Conservation (phyloP, 148 eudicot genomes). For the Silene uniflora region DNA sequence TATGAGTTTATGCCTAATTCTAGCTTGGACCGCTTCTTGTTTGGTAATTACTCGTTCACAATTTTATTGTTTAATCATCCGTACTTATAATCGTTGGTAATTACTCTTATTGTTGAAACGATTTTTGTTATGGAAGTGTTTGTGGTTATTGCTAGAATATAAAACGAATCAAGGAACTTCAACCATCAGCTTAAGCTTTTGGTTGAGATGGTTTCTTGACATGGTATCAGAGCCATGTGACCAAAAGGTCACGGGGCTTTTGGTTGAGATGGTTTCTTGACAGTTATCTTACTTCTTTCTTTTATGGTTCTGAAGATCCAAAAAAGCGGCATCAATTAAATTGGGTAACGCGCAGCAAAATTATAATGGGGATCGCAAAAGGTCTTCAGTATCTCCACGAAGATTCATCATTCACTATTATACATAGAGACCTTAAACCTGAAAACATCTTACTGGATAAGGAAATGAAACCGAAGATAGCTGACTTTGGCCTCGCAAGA, state of each 20-base stretch:
- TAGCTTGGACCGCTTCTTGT: constrained; percentile 25
- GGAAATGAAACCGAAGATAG: constrained; percentile 49
- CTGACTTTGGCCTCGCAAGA: constrained; percentile 71
- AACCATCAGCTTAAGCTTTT: too few relatives aligned
- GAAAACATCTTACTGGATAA: constrained; percentile 60
- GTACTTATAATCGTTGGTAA: too few relatives aligned
- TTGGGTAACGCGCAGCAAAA: constrained; percentile 24
- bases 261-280: too few relatives aligned
- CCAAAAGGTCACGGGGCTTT: too few relatives aligned
- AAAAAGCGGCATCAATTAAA: constrained; percentile 6
- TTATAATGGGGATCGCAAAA: constrained; percentile 29
- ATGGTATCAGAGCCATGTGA: too few relatives aligned
- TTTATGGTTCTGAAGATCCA: background rate
- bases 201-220: too few relatives aligned
- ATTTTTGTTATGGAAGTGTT: too few relatives aligned
- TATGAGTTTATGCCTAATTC: constrained; percentile 38
- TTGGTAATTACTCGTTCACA: background rate
- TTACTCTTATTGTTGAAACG: background rate
- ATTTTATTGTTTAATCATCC: too few relatives aligned
- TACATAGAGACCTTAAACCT: constrained; percentile 52
- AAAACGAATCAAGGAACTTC: too few relatives aligned
- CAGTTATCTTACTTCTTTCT: background rate
- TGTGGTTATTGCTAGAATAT: too few relatives aligned
- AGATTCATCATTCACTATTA: constrained; percentile 26
- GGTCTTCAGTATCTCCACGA: constrained; percentile 36